Percentiles rank a stretch among this genome's conserved stretches.
phyloP scores from a whole-genome alignment of 768 basidiomycete species.

The Piloderma croceum region DNA sequence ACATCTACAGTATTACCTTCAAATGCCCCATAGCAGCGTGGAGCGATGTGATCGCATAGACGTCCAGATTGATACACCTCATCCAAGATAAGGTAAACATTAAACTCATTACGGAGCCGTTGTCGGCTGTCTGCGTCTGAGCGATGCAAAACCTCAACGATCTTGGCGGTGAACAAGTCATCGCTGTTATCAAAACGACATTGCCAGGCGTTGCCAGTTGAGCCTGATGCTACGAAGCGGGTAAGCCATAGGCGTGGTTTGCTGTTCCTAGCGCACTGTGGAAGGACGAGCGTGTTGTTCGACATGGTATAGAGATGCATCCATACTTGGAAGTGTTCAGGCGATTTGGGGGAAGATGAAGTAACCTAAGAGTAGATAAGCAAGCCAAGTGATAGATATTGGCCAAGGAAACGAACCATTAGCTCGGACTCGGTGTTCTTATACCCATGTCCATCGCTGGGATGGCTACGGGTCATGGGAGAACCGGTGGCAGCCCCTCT shows the following conservation, averaged over 20 bases:
- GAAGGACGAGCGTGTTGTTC: constrained; percentile 16
- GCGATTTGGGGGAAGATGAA: constrained; percentile 13
- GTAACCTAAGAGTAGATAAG: constrained; percentile 10
- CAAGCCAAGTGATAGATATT: constrained; percentile 5
- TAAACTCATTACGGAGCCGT: constrained; percentile 17
- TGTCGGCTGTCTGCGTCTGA: constrained; percentile 13
- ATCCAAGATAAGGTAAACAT: constrained; percentile 15
- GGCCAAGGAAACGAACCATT: constrained; percentile 9
- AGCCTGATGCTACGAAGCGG: constrained; percentile 14
- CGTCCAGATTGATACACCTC: constrained; percentile 14
- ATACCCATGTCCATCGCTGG: no score
- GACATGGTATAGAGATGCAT: constrained; percentile 9
- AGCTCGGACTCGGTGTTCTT: constrained; percentile 6
- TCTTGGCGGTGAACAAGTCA: constrained; percentile 14
- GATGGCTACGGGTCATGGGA: constrained; percentile 10
- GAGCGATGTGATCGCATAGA: constrained; percentile 13
- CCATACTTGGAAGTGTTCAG: constrained; percentile 13
- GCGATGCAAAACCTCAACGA: constrained; percentile 12
- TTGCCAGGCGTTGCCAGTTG: constrained; percentile 19
- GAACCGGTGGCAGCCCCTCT: no score
- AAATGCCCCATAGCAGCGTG: constrained; percentile 18
- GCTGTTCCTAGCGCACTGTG: constrained; percentile 9
- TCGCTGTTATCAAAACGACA: constrained; percentile 14
- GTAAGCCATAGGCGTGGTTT: constrained; percentile 17
- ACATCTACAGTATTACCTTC: constrained; percentile 9